Base-by-base conservation (phyloP, 345 rosid species). In the Physaria fendleri region DNA sequence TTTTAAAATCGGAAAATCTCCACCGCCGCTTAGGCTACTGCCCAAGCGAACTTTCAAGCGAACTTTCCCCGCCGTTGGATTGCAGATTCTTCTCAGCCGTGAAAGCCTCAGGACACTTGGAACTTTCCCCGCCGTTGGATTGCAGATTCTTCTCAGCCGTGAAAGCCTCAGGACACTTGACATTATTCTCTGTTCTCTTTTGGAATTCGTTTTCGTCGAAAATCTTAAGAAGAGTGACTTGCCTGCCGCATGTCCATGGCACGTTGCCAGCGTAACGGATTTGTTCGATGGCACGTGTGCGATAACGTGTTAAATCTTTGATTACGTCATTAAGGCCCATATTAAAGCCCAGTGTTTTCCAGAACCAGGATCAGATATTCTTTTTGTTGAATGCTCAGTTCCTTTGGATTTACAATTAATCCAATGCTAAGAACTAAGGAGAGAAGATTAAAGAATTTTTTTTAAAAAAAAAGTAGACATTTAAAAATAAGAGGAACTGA, bases 1-100 rank as follows among this genome's bases (percentile, higher is more conserved):
- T 62, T 78, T 77, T 13, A 85, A 69, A 5, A 72, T 40, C 1
- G 80, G 67, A 42, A 76, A 81, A 29, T 74, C 65, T 24, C 59
- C 46, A 1, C 35, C 25, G 15, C 74, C 64, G 38, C 69, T 62
- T 29, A 47, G n/a, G 38, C 74, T 56, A 48, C 64, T 62, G 62
- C 67, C n/a, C n/a, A n/a, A n/a, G n/a, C n/a, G n/a, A n/a, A n/a
- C n/a, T n/a, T n/a, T 60, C 2, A 35, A 35, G 53, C 62, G 62
- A 56, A 74, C 38, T 53, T 73, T 53, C 69, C 65, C 60, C 2
- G 64, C 22, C 33, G 50, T 2, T 28, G 22, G 56, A 20, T 1
- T 60, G 23, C 56, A 23, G 21, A 60, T 60, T 37, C 42, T 60
- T 49, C 25, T n/a, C n/a, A n/a, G n/a, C n/a, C n/a, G n/a, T n/a